phyloP scores from a whole-genome alignment of 2,329 filamentous ascomycete species.

The Penicillium sp. region DNA sequence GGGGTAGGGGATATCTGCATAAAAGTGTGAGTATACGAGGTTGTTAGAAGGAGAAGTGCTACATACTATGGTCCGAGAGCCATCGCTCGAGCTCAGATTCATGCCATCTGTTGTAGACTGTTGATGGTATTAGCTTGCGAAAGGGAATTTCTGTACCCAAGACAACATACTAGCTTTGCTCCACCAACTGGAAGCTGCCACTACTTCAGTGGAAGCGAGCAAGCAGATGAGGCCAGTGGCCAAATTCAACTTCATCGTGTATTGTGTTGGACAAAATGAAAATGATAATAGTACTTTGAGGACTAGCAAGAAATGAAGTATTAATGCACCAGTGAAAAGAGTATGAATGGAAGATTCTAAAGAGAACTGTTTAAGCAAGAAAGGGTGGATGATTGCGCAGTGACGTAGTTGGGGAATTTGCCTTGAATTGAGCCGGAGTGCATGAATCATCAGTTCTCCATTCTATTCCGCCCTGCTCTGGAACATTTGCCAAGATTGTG shows the following conservation, averaged over 20 bases:
- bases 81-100: slow-evolving; percentile 96
- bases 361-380: slow-evolving; percentile 8
- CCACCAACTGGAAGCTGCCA: slow-evolving; percentile 79
- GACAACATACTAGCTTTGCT: slow-evolving; percentile 69
- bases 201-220: slow-evolving; percentile 65
- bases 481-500: neutral
- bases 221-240: slow-evolving; percentile 67
- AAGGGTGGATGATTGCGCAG: slow-evolving; percentile 29
- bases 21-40: neutral
- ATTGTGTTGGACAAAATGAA: neutral
- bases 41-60: neutral
- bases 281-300: neutral
- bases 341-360: neutral
- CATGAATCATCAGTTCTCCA: slow-evolving; percentile 26
- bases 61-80: slow-evolving; percentile 74
- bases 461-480: neutral
- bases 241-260: slow-evolving; percentile 74
- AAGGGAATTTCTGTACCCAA: neutral
- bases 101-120: slow-evolving; percentile 98
- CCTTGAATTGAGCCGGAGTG: slow-evolving; percentile 15
- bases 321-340: slow-evolving; percentile 2
- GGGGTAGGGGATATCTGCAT: slow-evolving; percentile 76
- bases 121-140: slow-evolving; percentile 4
- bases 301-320: neutral
- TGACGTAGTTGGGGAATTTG: slow-evolving; percentile 33